A percentile compares a stretch with the other conserved stretches of the same genome.
phyloP scores from a whole-genome alignment of 1,284 basidiomycete genomes.

The Ganoderma leucocontextum region DNA sequence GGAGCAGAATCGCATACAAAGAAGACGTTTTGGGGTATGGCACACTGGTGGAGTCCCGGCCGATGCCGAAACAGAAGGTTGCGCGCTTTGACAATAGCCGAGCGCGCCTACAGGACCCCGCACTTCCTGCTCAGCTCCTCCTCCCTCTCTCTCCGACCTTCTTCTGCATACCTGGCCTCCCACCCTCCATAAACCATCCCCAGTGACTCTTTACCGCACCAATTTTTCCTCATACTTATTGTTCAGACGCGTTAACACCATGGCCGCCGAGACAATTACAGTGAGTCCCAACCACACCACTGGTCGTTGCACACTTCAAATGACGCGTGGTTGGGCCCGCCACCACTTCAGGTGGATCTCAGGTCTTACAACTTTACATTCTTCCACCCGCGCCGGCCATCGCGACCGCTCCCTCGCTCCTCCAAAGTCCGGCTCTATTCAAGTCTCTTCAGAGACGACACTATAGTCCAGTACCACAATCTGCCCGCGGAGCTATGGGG shows the following conservation, averaged over 20 bases:
- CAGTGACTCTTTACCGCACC: not conserved
- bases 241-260: not conserved
- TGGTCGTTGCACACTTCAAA: not conserved
- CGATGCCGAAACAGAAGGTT: not conserved
- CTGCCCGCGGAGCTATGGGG: not conserved
- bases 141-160: not conserved
- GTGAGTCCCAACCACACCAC: not conserved
- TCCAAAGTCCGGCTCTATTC: no score
- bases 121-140: not conserved
- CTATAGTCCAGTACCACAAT: not conserved
- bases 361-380: no score
- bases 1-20: not conserved
- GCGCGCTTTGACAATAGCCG: not conserved
- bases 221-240: not conserved
- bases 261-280: not conserved
- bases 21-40: not conserved
- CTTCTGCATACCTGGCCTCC: not conserved
- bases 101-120: not conserved
- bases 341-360: not conserved
- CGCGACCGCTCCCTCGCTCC: not conserved
- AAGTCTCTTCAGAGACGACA: not conserved
- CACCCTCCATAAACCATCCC: not conserved
- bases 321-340: not conserved
- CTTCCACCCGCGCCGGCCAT: not conserved
- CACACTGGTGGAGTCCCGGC: not conserved